Percentiles rank a stretch among this genome's conserved stretches.
These are phyloP conservation scores for Boletellus ananas DNA, from an alignment of 768 basidiomycete species.

Conservation along the genomic window DNA sequence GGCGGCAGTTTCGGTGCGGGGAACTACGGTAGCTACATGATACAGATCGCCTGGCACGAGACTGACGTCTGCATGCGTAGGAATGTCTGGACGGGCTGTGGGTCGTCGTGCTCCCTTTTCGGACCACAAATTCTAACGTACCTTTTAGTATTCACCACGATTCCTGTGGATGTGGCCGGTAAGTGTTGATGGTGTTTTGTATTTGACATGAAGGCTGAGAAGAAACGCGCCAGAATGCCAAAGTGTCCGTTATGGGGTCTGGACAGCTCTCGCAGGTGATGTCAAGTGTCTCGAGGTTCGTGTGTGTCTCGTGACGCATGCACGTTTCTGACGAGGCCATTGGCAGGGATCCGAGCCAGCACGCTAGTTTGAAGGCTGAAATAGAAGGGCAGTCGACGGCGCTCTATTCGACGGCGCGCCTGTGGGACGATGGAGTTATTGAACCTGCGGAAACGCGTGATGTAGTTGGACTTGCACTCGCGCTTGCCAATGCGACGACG, in stretches of 20 bases:
- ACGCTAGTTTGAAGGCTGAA: constrained; percentile 66
- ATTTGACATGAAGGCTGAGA: constrained; percentile 9
- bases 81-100: constrained; percentile 91
- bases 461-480: constrained; percentile 83
- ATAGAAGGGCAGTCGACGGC: constrained; percentile 90
- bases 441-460: constrained; percentile 85
- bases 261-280: constrained; percentile 92
- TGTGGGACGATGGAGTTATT: constrained; percentile 95
- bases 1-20: constrained; percentile 95
- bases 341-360: constrained; percentile 73
- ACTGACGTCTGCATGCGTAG: constrained; percentile 36
- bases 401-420: constrained; percentile 82
- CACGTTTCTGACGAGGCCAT: background rate
- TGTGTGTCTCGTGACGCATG: background rate
- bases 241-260: constrained; percentile 93
- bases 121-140: constrained; percentile 3
- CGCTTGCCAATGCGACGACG: constrained; percentile 53
- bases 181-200: constrained; percentile 27
- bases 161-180: constrained; percentile 99
- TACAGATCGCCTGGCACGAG: constrained; percentile 1
- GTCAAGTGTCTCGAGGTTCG: constrained; percentile 80
- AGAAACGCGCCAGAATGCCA: constrained; percentile 61
- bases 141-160: constrained; percentile 76
- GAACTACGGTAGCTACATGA: constrained; percentile 68
- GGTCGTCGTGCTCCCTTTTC: constrained; percentile 31